These are phyloP conservation scores for Lepidium campestre DNA, from an alignment of 441 rosid species.

Conservation along the genomic window DNA sequence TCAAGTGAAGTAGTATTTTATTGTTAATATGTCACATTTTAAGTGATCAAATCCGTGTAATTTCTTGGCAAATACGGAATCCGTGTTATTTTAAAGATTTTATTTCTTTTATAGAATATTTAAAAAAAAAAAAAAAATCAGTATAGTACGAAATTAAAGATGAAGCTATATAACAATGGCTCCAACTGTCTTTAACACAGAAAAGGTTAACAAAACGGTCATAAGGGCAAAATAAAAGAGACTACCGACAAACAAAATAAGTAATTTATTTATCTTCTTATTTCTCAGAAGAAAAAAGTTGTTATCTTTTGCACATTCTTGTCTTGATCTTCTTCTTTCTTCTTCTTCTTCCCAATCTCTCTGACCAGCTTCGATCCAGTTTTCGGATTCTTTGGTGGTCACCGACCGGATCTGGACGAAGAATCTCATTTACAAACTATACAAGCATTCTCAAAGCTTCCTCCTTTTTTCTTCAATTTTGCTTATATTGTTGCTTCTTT, in stretches of 20 bases:
- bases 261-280: not conserved
- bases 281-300: not conserved
- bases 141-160: not conserved
- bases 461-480: not conserved
- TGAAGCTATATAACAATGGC: constrained; percentile 14
- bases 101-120: not conserved
- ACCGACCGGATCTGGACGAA: constrained; percentile 22
- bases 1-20: not conserved
- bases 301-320: constrained; percentile 20
- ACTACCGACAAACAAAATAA: constrained; percentile 28
- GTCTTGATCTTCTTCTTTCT: constrained; percentile 17
- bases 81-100: not conserved
- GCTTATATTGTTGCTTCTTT: not conserved
- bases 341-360: constrained; percentile 16
- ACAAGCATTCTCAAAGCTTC: constrained; percentile 17
- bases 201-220: constrained; percentile 29
- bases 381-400: constrained; percentile 15
- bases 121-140: too few species aligned
- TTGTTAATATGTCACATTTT: not conserved
- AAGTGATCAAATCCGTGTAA: not conserved
- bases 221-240: not conserved
- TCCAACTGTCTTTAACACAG: constrained; percentile 26
- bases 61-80: not conserved
- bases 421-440: not conserved
- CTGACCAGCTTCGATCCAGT: constrained; percentile 20